Evolutionary conservation across 495 filamentous ascomycete genomes (phyloP), one percentile per base, ranked within the genome.

Genomic region (Neurospora africana): DNA sequence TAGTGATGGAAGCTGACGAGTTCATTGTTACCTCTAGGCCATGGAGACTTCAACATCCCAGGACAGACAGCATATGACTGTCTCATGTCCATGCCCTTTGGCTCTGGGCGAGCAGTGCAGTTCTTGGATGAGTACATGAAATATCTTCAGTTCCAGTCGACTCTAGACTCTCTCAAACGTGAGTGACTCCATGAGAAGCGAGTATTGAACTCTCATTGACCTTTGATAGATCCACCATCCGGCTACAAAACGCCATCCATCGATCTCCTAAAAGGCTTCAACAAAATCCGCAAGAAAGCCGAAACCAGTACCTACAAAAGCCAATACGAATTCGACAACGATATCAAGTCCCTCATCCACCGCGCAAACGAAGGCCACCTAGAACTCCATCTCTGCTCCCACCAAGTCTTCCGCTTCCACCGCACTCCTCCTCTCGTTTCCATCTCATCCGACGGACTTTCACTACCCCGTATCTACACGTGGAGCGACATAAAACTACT

Each of bases 131-230:
- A 61, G 3, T 44, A 35, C 0, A 0, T 43, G 19, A 61, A 44
- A n/a, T 61, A 70, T 10, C 21, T 70, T 10, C 37, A 70, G 40
- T 70, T 70, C 15, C 69, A 70, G 19, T 70, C 69, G 11, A 70
- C 69, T 0, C 3, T 70, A 3, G 69, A 70, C 1, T 0, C 2
- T 30, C 40, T 70, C 37, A 70, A 70, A 36, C 11, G 69, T 70
- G 33, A 30, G 69, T 27, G 11, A 43, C 5, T 7, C 11, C 21
- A 0, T 15, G 10, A 27, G 0, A 27, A 11, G 13, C 2, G 4
- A 47, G n/a, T 41, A 9, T n/a, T 5, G 6, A 40, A 44, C 11
- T 17, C 27, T 4, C 36, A 70, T 8, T 40, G 19, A 70, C 37
- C 0, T 1, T 40, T 17, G 0, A 43, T 23, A 70, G 69, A 33